These are phyloP conservation scores for Russula lepida DNA, from an alignment of 768 basidiomycete genomes.

Conservation along the genomic window DNA sequence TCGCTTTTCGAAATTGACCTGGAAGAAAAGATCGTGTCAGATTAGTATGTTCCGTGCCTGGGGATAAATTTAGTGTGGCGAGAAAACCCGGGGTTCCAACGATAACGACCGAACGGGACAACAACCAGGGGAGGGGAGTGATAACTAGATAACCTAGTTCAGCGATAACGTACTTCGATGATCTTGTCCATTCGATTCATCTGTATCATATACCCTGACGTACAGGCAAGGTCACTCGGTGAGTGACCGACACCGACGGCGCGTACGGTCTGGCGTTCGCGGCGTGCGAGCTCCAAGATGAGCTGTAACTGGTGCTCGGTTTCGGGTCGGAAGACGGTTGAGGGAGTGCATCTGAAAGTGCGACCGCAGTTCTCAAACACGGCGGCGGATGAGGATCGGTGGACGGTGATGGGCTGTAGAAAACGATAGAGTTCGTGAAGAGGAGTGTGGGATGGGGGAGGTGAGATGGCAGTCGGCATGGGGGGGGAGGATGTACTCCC, in stretches of 20 bases:
- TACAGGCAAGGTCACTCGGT: slow-evolving; percentile 90
- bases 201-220: slow-evolving; percentile 75
- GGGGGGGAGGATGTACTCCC: not conserved
- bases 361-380: slow-evolving; percentile 81
- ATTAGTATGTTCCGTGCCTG: slow-evolving; percentile 13
- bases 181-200: slow-evolving; percentile 65
- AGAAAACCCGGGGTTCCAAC: slow-evolving; percentile 2
- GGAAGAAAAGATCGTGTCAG: slow-evolving; percentile 14
- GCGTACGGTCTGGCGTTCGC: slow-evolving; percentile 62
- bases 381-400: slow-evolving; percentile 32
- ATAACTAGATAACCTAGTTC: slow-evolving; percentile 10
- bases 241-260: slow-evolving; percentile 89
- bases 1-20: slow-evolving; percentile 59
- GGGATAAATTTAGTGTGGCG: slow-evolving; percentile 3
- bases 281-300: slow-evolving; percentile 72
- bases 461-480: slow-evolving; percentile 20
- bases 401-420: slow-evolving; percentile 48
- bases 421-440: slow-evolving; percentile 42
- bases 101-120: not conserved
- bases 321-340: slow-evolving; percentile 68
- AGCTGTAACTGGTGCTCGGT: slow-evolving; percentile 58
- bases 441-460: slow-evolving; percentile 33
- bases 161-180: slow-evolving; percentile 55
- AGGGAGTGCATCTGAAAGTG: slow-evolving; percentile 64
- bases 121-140: not conserved